A percentile compares a stretch with the other conserved stretches of the same genome.
These are phyloP conservation scores for Malassezia caprae DNA, from an alignment of 1,284 basidiomycete species.

Conservation along the genomic window DNA sequence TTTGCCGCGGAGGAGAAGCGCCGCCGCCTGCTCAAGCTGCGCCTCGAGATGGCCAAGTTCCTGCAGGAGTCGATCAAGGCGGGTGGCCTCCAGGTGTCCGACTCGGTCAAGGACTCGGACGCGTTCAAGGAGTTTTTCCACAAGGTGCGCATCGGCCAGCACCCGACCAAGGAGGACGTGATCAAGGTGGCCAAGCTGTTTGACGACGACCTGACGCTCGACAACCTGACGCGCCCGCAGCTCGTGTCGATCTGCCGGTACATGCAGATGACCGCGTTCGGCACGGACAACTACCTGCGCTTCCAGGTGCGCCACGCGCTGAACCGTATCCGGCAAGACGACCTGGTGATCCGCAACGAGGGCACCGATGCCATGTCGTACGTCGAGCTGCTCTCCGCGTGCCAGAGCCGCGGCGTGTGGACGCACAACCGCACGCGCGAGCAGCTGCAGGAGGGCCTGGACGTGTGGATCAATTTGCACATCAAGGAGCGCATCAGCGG, in stretches of 20 bases:
- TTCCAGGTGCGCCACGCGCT: slow-evolving; percentile 81
- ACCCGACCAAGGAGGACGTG: slow-evolving; percentile 75
- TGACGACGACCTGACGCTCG: slow-evolving; percentile 91
- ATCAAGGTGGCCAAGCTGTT: slow-evolving; percentile 92
- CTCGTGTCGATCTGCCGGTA: slow-evolving; percentile 83
- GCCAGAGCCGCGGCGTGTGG: slow-evolving; percentile 85
- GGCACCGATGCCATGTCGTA: slow-evolving; percentile 82
- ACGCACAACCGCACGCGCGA: slow-evolving; percentile 60
- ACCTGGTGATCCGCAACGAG: slow-evolving; percentile 75
- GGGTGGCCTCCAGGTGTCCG: slow-evolving; percentile 73
- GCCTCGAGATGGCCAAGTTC: slow-evolving; percentile 98
- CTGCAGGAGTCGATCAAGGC: slow-evolving; percentile 92
- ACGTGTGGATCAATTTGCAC: slow-evolving; percentile 89
- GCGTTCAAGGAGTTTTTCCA: slow-evolving; percentile 99
- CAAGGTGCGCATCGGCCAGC: slow-evolving; percentile 92
- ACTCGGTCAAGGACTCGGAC: slow-evolving; percentile 76
- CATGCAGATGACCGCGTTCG: slow-evolving; percentile 96
- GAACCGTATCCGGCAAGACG: slow-evolving; percentile 75
- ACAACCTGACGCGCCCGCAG: slow-evolving; percentile 93
- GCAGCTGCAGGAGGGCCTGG: slow-evolving; percentile 69
- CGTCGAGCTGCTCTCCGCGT: slow-evolving; percentile 79
- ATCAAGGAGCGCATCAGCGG: slow-evolving; percentile 75
- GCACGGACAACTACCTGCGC: slow-evolving; percentile 95
- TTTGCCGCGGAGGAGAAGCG: slow-evolving; percentile 79
- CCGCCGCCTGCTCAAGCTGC: slow-evolving; percentile 82